Percentiles rank a stretch among this genome's conserved stretches.
Evolutionary conservation across 202 grass and related monocot genomes (phyloP).

Genomic region (Saccharum hybrid): DNA sequence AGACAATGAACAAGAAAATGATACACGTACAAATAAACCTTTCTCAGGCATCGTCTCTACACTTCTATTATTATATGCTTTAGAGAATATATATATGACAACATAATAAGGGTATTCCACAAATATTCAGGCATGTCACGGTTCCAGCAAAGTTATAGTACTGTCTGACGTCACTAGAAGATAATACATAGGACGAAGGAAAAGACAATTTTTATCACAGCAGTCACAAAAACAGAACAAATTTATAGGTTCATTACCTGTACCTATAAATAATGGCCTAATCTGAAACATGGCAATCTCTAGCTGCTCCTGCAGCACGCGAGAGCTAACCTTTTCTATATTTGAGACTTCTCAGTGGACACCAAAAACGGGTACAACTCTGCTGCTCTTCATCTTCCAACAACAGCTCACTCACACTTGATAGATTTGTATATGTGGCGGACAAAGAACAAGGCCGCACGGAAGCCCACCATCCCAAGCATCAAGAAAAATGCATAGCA

Average conservation of each 20-base stretch:
- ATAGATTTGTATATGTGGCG: slow-evolving; percentile 98
- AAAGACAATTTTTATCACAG: slow-evolving; percentile 48
- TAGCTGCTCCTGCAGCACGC: slow-evolving; percentile 55
- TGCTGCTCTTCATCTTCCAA: slow-evolving; percentile 50
- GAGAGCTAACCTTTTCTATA: slow-evolving; percentile 77
- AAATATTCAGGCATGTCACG: slow-evolving; percentile 48
- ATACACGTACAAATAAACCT: slow-evolving; percentile 32
- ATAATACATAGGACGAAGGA: slow-evolving; percentile 51
- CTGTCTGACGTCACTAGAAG: slow-evolving; percentile 45
- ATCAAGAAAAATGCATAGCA: slow-evolving; percentile 98
- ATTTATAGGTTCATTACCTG: slow-evolving; percentile 70
- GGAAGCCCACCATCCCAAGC: slow-evolving; percentile 95
- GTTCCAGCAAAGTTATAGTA: slow-evolving; percentile 46
- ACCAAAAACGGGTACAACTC: slow-evolving; percentile 67
- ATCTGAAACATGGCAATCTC: slow-evolving; percentile 58
- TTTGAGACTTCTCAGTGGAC: slow-evolving; percentile 49
- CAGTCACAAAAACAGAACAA: slow-evolving; percentile 57
- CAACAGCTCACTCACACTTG: slow-evolving; percentile 83
- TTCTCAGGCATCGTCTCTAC: slow-evolving; percentile 40
- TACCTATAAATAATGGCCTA: slow-evolving; percentile 74
- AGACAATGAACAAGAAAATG: slow-evolving; percentile 2
- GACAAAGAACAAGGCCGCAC: slow-evolving; percentile 90
- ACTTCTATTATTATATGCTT: slow-evolving; percentile 25
- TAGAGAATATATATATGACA: slow-evolving; percentile 30
- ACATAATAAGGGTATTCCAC: slow-evolving; percentile 37